These are phyloP conservation scores for Pichia sp. DNA, from an alignment of 1,139 yeast species.

Conservation along the genomic window DNA sequence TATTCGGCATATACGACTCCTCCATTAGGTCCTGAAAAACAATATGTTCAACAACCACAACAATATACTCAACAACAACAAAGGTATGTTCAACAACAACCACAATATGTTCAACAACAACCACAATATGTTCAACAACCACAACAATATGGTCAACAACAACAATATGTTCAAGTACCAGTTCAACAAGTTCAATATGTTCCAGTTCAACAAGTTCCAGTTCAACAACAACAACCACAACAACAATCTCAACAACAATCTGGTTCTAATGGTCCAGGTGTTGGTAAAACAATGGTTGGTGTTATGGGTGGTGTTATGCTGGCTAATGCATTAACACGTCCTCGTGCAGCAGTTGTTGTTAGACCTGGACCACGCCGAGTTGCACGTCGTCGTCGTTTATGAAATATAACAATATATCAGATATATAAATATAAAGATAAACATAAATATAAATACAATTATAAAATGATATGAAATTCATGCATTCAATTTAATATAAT, in stretches of 20 bases:
- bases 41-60: background rate
- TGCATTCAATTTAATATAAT: too few relatives aligned
- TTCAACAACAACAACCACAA: background rate
- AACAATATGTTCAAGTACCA: background rate
- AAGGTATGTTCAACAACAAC: background rate
- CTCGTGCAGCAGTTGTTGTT: background rate
- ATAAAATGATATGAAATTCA: too few relatives aligned
- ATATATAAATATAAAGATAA: too few relatives aligned
- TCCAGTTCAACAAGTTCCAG: background rate
- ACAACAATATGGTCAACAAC: background rate
- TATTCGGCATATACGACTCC: background rate
- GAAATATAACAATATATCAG: too few relatives aligned
- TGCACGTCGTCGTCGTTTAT: too few relatives aligned
- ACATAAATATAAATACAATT: too few relatives aligned
- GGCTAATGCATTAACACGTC: conserved; percentile 5
- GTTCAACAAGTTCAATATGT: background rate
- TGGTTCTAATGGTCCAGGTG: background rate
- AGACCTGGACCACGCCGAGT: background rate
- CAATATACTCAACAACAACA: background rate
- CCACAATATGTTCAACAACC: background rate
- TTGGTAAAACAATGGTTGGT: conserved; percentile 11
- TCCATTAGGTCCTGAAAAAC: background rate
- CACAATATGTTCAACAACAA: background rate
- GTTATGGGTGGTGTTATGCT: conserved; percentile 10
- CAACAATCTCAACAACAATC: background rate